Base-by-base conservation (phyloP, 192 early-diverging fungal genomes). In the Pilobolus umbonatus region DNA sequence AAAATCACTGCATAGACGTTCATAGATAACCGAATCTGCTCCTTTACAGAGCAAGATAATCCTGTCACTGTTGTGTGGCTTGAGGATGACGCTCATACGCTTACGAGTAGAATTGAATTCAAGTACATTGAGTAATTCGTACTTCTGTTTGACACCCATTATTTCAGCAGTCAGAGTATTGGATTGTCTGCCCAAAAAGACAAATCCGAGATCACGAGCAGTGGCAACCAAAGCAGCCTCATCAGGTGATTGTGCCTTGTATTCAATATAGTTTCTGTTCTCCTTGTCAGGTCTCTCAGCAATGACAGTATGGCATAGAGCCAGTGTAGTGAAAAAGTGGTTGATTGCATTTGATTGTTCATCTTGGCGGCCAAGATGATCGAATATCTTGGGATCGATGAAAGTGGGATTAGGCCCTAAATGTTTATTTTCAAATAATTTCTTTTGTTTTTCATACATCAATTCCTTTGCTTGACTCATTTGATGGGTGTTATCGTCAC, bases 21-120 rank as follows among this genome's bases (percentile, higher is more conserved):
- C 85, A 69, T 90, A 88, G 19, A 98, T 92, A 9, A 95, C 84
- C 38, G 86, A 88, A 67, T 98, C 96, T 4, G 96, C 96, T 24
- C 96, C 96, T 68, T 98, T 98, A 76, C 87, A 92, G 31, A 91
- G 79, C 6, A 98, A 68, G 36, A 94, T 76, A 49, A 96, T 79
- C 21, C 69, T 71, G 17, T 67, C 61, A n/a, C 75, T 71, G 29
- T 80, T 84, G 14, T 91, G 84, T 15, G 81, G 80, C 38, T 83
- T 75, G 45, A 96, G 73, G 51, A 98, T 87, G 15, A 97, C 91
- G 25, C 88, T 90, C 96, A 98, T 98, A 45, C 96, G 80, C 71
- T 98, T 98, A 47, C 96, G 85, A 15, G 86, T 88, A 17, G 89
- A 92, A 68, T 91, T 97, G 60, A 98, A 98, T 72, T 96, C 89